Evolutionary conservation across 2,329 filamentous ascomycete genomes (phyloP).

Genomic region (Fusarium falciforme): DNA sequence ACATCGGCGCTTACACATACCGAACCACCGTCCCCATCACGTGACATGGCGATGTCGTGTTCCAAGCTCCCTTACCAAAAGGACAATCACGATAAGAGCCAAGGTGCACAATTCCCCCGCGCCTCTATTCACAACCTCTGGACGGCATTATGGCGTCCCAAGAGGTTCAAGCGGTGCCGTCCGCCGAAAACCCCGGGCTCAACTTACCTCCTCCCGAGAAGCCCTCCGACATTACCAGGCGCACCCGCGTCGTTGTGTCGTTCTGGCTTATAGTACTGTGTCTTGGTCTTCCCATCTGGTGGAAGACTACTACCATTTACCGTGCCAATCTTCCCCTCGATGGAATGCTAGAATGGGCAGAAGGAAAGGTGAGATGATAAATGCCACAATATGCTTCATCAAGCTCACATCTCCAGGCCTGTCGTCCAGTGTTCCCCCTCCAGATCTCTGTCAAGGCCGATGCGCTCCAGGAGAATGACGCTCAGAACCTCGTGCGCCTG

Average conservation of each 20-base stretch:
- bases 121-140: slow-evolving; percentile 5
- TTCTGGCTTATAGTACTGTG: slow-evolving; percentile 91
- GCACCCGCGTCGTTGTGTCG: slow-evolving; percentile 81
- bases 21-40: slow-evolving; percentile 27
- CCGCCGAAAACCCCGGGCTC: slow-evolving; percentile 13
- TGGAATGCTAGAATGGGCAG: slow-evolving; percentile 91
- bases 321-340: slow-evolving; percentile 84
- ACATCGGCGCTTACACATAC: slow-evolving; percentile 27
- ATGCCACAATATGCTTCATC: fast-evolving
- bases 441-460: slow-evolving; percentile 82
- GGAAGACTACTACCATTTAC: slow-evolving; percentile 93
- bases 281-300: slow-evolving; percentile 94
- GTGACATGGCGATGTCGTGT: slow-evolving; percentile 46
- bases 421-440: slow-evolving; percentile 88
- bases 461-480: slow-evolving; percentile 73
- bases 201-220: slow-evolving; percentile 80
- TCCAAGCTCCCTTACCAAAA: slow-evolving; percentile 26
- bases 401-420: slow-evolving; percentile 69
- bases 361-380: slow-evolving; percentile 75
- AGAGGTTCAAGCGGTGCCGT: slow-evolving; percentile 1
- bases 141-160: slow-evolving; percentile 34
- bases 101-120: slow-evolving; percentile 12
- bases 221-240: slow-evolving; percentile 73
- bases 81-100: slow-evolving; percentile 25
- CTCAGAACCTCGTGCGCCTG: slow-evolving; percentile 78